phyloP scores from a whole-genome alignment of 371 early-diverging fungal genomes.

The Batrachochytrium dendrobatidis region DNA sequence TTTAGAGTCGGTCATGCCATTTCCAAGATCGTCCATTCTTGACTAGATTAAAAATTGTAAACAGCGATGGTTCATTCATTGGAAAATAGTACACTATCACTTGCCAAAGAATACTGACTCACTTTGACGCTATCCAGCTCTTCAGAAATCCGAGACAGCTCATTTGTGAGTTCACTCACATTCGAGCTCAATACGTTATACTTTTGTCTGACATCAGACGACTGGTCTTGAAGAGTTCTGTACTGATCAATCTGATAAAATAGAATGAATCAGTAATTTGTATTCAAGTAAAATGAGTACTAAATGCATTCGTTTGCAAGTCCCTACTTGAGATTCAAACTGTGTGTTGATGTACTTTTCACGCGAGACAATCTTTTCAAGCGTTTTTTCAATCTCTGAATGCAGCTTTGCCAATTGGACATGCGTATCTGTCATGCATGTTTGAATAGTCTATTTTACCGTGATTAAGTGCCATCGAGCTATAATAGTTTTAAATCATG shows the following conservation, averaged over 20 bases:
- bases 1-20: slow-evolving; percentile 52
- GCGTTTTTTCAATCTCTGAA: slow-evolving; percentile 38
- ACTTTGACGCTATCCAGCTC: slow-evolving; percentile 48
- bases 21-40: slow-evolving; percentile 48
- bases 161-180: slow-evolving; percentile 36
- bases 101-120: slow-evolving; percentile 1
- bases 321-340: slow-evolving; percentile 37
- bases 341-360: slow-evolving; percentile 52
- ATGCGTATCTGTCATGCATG: slow-evolving; percentile 26
- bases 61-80: not conserved
- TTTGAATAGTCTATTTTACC: slow-evolving; percentile 19
- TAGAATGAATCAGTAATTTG: not conserved
- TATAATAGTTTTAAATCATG: too few species aligned
- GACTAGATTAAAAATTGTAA: slow-evolving; percentile 18
- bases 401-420: slow-evolving; percentile 31
- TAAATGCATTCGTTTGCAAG: not conserved
- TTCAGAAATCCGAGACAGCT: slow-evolving; percentile 36
- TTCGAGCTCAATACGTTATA: slow-evolving; percentile 29
- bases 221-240: slow-evolving; percentile 33
- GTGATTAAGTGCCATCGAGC: too few species aligned
- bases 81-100: not conserved
- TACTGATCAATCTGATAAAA: slow-evolving; percentile 34
- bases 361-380: slow-evolving; percentile 44
- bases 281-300: not conserved
- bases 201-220: slow-evolving; percentile 40